These are phyloP conservation scores for Blastobotrys elegans DNA, from an alignment of 1,139 yeast species.

Conservation along the genomic window DNA sequence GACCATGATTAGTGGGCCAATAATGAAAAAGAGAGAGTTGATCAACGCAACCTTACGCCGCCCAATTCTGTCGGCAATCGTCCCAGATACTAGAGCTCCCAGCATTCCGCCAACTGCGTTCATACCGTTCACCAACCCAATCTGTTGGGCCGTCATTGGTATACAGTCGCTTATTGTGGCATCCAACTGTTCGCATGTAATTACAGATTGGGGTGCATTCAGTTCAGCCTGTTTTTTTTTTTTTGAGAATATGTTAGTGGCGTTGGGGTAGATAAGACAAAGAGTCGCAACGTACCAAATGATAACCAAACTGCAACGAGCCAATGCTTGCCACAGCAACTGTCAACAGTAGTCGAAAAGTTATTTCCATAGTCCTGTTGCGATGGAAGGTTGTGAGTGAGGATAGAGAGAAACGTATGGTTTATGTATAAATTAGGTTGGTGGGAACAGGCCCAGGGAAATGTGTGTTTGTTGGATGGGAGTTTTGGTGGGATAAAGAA, in stretches of 20 bases:
- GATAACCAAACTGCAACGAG: constrained; percentile 85
- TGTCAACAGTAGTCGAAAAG: constrained; percentile 9
- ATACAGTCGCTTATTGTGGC: constrained; percentile 46
- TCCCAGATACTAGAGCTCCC: constrained; percentile 71
- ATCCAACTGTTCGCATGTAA: constrained; percentile 44
- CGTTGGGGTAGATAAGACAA: not conserved
- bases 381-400: too few species aligned
- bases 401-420: too few species aligned
- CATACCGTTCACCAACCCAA: constrained; percentile 79
- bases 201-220: constrained; percentile 70
- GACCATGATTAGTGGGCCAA: constrained; percentile 69
- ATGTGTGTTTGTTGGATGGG: too few species aligned
- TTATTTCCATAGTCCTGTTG: too few species aligned
- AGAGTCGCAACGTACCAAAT: constrained; percentile 52
- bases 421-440: too few species aligned
- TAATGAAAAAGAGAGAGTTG: constrained; percentile 51
- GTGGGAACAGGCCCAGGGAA: too few species aligned
- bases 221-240: constrained; percentile 69
- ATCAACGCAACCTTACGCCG: constrained; percentile 52
- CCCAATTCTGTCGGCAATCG: constrained; percentile 64
- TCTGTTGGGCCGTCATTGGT: constrained; percentile 54
- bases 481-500: too few species aligned
- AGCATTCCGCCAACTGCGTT: constrained; percentile 83
- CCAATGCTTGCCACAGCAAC: constrained; percentile 55
- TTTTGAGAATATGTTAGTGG: not conserved